These are phyloP conservation scores for Eimeria acervulina DNA, from an alignment of 169 alveolate species.

Conservation along the genomic window DNA sequence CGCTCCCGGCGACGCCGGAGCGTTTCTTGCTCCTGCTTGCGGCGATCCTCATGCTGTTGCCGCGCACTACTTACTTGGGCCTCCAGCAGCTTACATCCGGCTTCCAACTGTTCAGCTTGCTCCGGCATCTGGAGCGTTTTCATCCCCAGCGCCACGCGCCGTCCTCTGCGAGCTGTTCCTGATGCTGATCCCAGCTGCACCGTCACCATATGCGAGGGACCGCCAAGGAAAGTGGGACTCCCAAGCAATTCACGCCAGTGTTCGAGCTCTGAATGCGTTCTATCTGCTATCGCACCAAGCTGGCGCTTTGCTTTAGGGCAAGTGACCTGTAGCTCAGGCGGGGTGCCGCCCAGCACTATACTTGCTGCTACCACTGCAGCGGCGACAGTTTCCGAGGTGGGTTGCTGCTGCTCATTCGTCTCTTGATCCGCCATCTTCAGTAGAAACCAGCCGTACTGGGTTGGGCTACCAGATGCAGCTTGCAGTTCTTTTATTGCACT, in stretches of 20 bases:
- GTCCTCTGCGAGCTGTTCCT: not conserved
- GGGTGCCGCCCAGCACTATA: not conserved
- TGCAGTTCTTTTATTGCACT: not conserved
- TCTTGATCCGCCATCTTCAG: not conserved
- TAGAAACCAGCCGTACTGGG: not conserved
- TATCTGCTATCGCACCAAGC: not conserved
- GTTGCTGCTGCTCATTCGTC: not conserved
- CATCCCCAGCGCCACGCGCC: not conserved
- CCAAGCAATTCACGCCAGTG: too few species aligned
- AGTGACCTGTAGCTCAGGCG: not conserved
- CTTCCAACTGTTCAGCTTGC: not conserved
- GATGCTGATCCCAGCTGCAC: not conserved
- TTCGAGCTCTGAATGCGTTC: not conserved
- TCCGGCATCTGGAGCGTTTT: not conserved
- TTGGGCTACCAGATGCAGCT: not conserved
- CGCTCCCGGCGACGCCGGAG: not conserved
- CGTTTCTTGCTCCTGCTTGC: not conserved
- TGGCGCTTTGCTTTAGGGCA: not conserved
- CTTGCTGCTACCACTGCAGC: slow-evolving; percentile 5
- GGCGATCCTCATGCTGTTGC: not conserved
- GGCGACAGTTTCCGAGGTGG: not conserved
- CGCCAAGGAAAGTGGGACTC: too few species aligned
- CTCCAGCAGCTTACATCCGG: not conserved
- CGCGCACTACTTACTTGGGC: not conserved
- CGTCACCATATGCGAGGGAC: not conserved